These are phyloP conservation scores for Exophiala mesophila DNA, from an alignment of 2,329 filamentous ascomycete species.

Conservation along the genomic window DNA sequence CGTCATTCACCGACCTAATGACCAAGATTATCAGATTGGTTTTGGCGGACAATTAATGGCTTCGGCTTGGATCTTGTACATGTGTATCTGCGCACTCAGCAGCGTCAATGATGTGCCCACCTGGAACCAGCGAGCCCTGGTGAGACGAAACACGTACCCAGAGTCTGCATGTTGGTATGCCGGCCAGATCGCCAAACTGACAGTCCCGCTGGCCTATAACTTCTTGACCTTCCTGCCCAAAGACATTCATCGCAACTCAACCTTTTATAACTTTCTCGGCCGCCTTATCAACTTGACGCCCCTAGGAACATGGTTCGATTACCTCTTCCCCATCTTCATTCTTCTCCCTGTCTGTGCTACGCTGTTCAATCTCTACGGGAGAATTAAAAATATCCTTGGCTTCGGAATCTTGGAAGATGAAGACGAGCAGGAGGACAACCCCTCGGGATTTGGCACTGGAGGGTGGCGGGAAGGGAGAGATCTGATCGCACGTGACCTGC, in stretches of 20 bases:
- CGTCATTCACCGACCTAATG: conserved; percentile 61
- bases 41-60: conserved; percentile 83
- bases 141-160: conserved; percentile 82
- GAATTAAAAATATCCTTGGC: conserved; percentile 69
- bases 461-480: conserved; percentile 89
- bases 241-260: conserved; percentile 67
- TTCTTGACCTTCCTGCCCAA: conserved; percentile 84
- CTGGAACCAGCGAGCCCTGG: conserved; percentile 92
- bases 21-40: conserved; percentile 68
- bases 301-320: conserved; percentile 77
- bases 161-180: conserved; percentile 97
- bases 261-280: conserved; percentile 85
- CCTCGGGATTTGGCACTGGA: conserved; percentile 65
- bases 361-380: conserved; percentile 83
- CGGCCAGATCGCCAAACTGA: conserved; percentile 84
- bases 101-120: conserved; percentile 91
- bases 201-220: conserved; percentile 90
- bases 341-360: conserved; percentile 80
- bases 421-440: conserved; percentile 59
- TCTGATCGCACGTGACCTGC: conserved; percentile 80
- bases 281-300: conserved; percentile 75
- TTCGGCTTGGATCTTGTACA: conserved; percentile 87
- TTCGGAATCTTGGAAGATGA: conserved; percentile 76
- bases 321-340: conserved; percentile 82
- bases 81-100: conserved; percentile 83